Evolutionary conservation across 208 protist genomes (phyloP).

Genomic region (Trypanosoma vivax): DNA sequence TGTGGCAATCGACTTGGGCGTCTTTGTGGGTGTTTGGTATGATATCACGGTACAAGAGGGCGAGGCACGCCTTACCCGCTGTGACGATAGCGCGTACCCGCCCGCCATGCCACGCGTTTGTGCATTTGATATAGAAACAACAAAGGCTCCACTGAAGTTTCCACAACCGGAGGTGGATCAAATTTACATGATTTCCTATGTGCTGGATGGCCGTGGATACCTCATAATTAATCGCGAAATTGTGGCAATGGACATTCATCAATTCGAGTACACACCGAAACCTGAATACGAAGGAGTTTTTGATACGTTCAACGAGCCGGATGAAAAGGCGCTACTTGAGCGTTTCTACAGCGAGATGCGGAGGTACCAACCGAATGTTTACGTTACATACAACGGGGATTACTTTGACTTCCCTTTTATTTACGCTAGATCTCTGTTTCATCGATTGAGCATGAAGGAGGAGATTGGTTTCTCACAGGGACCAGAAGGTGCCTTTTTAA

Average conservation of each 20-base stretch:
- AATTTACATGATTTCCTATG: conserved; percentile 99
- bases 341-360: conserved; percentile 97
- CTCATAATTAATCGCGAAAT: conserved; percentile 98
- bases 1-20: conserved; percentile 94
- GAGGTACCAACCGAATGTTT: conserved; percentile 94
- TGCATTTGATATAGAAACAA: conserved; percentile 99
- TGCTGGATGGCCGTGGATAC: conserved; percentile 98
- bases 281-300: conserved; percentile 97
- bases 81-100: conserved; percentile 84
- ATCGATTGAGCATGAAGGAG: conserved; percentile 81
- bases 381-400: conserved; percentile 99
- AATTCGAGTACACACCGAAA: conserved; percentile 99
- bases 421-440: conserved; percentile 85
- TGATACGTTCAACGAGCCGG: conserved; percentile 94
- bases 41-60: conserved; percentile 79
- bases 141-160: conserved; percentile 99
- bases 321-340: conserved; percentile 91
- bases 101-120: conserved; percentile 88
- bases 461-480: conserved; percentile 84
- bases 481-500: conserved; percentile 91
- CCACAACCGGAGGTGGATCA: conserved; percentile 96
- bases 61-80: conserved; percentile 50
- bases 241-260: conserved; percentile 96
- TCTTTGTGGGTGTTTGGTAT: conserved; percentile 97
- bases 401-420: conserved; percentile 99